Conservation (phyloP, 257 asterid species). For the Petunia secreta region DNA sequence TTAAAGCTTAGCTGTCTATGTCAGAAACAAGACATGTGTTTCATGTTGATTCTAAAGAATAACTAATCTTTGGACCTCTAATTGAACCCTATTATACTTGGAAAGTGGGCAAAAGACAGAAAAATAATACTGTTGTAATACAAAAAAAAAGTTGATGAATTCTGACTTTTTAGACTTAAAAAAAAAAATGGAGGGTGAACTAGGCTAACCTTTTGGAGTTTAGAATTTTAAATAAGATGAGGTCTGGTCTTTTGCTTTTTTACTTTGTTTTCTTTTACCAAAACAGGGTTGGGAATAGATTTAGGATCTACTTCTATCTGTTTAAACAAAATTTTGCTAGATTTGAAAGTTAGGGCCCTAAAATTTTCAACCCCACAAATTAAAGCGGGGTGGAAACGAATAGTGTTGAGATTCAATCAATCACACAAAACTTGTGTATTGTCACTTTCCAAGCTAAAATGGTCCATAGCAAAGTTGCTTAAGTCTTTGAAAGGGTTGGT, state of each 20-base stretch:
- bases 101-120: conserved; percentile 26
- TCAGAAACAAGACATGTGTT: conserved; percentile 20
- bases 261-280: conserved; percentile 3
- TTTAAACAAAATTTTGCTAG: background rate
- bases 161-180: conserved; percentile 32
- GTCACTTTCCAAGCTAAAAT: conserved; percentile 28
- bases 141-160: conserved; percentile 19
- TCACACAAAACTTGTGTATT: background rate
- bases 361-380: background rate
- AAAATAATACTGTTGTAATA: background rate
- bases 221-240: background rate
- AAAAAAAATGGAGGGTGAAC: conserved; percentile 15
- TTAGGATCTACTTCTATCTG: conserved; percentile 34
- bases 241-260: background rate
- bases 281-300: conserved; percentile 17
- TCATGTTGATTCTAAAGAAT: conserved; percentile 6
- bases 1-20: conserved; percentile 2
- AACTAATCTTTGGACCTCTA: background rate
- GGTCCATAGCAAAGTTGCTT: conserved; percentile 11
- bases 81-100: conserved; percentile 8
- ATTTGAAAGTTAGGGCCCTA: background rate
- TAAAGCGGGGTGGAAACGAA: background rate
- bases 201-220: conserved; percentile 24
- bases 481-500: conserved; percentile 26
- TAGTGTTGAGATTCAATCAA: conserved; percentile 23